Percentiles rank a stretch among this genome's conserved stretches.
These are phyloP conservation scores for Pestalotiopsis sp. DNA, from an alignment of 2,329 filamentous ascomycete genomes.

Conservation along the genomic window DNA sequence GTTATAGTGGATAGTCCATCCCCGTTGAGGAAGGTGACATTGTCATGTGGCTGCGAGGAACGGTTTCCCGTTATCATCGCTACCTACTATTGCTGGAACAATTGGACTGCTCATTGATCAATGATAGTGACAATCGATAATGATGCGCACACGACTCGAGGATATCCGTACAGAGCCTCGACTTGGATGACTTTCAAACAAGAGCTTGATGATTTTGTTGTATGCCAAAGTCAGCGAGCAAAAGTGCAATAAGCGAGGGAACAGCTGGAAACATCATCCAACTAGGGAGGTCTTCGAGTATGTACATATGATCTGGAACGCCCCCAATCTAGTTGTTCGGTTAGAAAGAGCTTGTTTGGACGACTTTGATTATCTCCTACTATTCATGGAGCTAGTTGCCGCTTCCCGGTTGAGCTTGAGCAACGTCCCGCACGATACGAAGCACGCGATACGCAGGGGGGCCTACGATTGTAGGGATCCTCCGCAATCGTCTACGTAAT, in stretches of 20 bases:
- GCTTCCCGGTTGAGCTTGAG: neutral
- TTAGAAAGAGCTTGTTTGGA: neutral
- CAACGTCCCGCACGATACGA: neutral
- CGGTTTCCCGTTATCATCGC: neutral
- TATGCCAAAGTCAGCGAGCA: neutral
- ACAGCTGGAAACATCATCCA: no score
- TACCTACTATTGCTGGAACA: slow-evolving; percentile 5
- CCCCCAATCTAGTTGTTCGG: no score
- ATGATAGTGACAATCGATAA: neutral
- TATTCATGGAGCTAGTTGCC: neutral
- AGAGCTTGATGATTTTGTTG: no score
- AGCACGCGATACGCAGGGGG: slow-evolving; percentile 4
- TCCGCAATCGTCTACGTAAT: neutral
- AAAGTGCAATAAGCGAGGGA: no score
- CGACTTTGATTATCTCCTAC: neutral
- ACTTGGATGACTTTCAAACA: neutral
- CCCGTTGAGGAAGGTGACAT: slow-evolving; percentile 8
- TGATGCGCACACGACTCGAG: neutral
- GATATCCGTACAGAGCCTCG: neutral
- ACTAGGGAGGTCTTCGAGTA: no score
- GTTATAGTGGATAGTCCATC: neutral
- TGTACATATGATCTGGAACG: no score
- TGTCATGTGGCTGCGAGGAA: neutral
- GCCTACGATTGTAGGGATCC: neutral
- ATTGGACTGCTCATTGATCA: neutral